A percentile compares a stretch with the other conserved stretches of the same genome.
These are phyloP conservation scores for Dictyostelium intermedium DNA, from an alignment of 78 protist species.

Conservation along the genomic window DNA sequence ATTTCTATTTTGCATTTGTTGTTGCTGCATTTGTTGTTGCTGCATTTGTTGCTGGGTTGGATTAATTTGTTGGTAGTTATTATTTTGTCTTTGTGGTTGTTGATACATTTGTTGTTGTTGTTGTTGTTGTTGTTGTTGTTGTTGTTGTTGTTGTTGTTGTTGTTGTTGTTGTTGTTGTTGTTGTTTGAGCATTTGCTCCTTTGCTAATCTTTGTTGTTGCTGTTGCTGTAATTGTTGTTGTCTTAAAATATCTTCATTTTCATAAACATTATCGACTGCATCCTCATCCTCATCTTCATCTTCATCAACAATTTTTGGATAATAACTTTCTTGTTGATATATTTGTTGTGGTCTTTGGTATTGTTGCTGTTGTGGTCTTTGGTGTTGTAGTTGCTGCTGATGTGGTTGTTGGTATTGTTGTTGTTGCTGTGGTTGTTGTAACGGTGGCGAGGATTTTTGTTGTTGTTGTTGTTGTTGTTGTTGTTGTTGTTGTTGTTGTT, in stretches of 20 bases:
- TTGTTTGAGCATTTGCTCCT: neutral
- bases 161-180: conserved; percentile 2
- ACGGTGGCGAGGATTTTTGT: neutral
- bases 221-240: neutral
- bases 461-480: neutral
- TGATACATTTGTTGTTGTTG: neutral
- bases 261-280: neutral
- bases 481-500: conserved; percentile 26
- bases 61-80: conserved; percentile 5
- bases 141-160: conserved; percentile 2
- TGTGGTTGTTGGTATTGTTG: neutral
- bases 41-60: neutral
- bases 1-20: conserved; percentile 2
- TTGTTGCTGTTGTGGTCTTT: neutral
- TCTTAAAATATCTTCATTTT: neutral
- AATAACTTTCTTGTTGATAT: neutral
- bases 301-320: neutral
- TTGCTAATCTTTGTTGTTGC: neutral
- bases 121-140: neutral
- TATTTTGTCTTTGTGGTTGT: neutral
- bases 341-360: neutral
- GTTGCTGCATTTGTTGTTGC: neutral
- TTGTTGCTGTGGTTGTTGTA: neutral
- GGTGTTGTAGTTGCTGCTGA: neutral
- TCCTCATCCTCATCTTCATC: neutral